Percentiles rank a stretch among this genome's conserved stretches.
These are phyloP conservation scores for Striga hermonthica DNA, from an alignment of 305 asterid species.

Conservation along the genomic window DNA sequence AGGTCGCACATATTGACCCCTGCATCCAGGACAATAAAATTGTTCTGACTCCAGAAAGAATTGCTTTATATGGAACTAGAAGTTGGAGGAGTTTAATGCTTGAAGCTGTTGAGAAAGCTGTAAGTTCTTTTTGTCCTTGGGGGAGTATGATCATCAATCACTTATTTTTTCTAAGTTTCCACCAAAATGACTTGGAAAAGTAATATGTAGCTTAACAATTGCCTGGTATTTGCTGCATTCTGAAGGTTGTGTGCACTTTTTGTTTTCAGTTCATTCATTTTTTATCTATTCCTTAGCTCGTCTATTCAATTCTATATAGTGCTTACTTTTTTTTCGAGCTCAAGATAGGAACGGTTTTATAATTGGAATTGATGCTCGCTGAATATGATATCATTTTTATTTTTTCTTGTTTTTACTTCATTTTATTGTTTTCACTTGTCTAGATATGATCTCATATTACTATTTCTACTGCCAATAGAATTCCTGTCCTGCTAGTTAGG, in stretches of 20 bases:
- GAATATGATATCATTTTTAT: no score
- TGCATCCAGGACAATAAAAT: slow-evolving; percentile 44
- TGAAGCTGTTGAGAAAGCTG: slow-evolving; percentile 58
- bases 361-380: slow-evolving; percentile 11
- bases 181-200: not conserved
- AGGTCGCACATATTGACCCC: slow-evolving; percentile 33
- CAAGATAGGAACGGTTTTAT: not conserved
- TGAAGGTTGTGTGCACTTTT: slow-evolving; percentile 6
- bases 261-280: slow-evolving; percentile 9
- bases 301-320: not conserved
- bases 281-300: slow-evolving; percentile 15
- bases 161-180: not conserved
- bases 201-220: slow-evolving; percentile 23
- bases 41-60: slow-evolving; percentile 62
- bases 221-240: slow-evolving; percentile 17
- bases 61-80: slow-evolving; percentile 62
- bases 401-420: not conserved
- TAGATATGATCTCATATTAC: slow-evolving; percentile 12
- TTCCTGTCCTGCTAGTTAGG: slow-evolving; percentile 1
- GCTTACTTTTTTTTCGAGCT: not conserved
- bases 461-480: slow-evolving; percentile 6
- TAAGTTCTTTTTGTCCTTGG: slow-evolving; percentile 43
- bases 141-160: slow-evolving; percentile 14
- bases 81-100: slow-evolving; percentile 72
- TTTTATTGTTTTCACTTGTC: not conserved